Conservation (phyloP, 306 rosid species). For the Biancaea sappan region DNA sequence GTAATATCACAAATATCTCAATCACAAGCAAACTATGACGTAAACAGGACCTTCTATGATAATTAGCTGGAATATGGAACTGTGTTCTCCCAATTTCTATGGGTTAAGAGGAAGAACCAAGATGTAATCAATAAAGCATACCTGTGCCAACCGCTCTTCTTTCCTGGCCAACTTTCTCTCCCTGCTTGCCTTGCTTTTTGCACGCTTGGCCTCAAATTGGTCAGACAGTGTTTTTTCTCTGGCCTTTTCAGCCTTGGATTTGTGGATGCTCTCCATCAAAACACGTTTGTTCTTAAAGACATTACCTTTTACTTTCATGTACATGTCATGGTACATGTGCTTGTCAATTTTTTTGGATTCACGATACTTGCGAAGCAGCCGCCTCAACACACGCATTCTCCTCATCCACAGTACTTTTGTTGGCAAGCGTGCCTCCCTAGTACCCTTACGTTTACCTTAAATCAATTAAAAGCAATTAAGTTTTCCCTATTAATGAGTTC, state of each 20-base stretch:
- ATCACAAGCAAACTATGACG: neutral
- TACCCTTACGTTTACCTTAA: slow-evolving; percentile 51
- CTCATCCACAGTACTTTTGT: slow-evolving; percentile 30
- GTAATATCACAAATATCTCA: neutral
- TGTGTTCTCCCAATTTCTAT: neutral
- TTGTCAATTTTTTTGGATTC: slow-evolving; percentile 14
- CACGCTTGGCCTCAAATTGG: slow-evolving; percentile 54
- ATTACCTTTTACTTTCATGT: slow-evolving; percentile 52
- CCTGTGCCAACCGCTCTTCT: slow-evolving; percentile 51
- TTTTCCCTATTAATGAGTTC: neutral
- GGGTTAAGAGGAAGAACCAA: neutral
- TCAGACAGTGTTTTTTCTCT: slow-evolving; percentile 51
- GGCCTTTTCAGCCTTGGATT: slow-evolving; percentile 52
- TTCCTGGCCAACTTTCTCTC: slow-evolving; percentile 46
- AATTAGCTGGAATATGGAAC: neutral
- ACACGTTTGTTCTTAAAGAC: slow-evolving; percentile 54
- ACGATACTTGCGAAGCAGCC: neutral
- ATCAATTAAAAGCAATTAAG: neutral
- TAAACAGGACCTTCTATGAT: neutral
- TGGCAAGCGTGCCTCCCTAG: slow-evolving; percentile 54
- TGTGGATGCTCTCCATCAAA: slow-evolving; percentile 54
- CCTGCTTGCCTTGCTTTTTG: slow-evolving; percentile 59
- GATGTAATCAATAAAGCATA: slow-evolving; percentile 3
- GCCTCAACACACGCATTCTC: slow-evolving; percentile 22
- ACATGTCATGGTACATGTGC: slow-evolving; percentile 33